Evolutionary conservation across 768 basidiomycete genomes (phyloP).

Genomic region (Suillus spraguei): DNA sequence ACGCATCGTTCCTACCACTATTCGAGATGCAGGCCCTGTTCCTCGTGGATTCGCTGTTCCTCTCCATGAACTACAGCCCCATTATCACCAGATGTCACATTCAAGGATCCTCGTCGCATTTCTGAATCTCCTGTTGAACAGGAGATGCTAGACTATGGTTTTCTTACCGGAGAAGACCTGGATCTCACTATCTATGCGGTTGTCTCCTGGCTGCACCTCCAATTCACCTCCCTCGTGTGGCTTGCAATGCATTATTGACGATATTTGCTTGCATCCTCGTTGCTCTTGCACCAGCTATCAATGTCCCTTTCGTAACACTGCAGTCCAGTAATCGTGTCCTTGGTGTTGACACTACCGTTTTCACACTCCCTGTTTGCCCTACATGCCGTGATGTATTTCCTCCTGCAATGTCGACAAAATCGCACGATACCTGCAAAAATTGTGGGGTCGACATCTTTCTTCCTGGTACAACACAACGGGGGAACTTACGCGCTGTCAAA

Average conservation of each 20-base stretch:
- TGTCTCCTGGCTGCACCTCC: conserved; percentile 30
- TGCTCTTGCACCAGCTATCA: conserved; percentile 9
- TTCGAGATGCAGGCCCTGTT: too few relatives aligned
- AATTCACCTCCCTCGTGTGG: conserved; percentile 29
- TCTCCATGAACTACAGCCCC: too few relatives aligned
- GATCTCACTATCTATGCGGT: conserved; percentile 21
- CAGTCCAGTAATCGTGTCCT: conserved; percentile 20
- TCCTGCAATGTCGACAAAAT: not conserved
- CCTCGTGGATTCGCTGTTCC: too few relatives aligned
- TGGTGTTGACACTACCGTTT: conserved; percentile 19
- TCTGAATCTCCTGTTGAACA: not conserved
- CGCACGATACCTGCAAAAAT: conserved; percentile 1
- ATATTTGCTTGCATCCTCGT: conserved; percentile 20
- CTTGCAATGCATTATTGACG: conserved; percentile 26
- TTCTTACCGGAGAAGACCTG: not conserved
- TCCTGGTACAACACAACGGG: conserved; percentile 2
- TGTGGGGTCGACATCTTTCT: conserved; percentile 4
- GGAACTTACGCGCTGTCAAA: not conserved
- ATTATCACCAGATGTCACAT: too few relatives aligned
- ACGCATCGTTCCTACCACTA: too few relatives aligned
- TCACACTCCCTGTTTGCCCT: conserved; percentile 25
- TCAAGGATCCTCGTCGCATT: not conserved
- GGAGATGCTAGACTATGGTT: not conserved
- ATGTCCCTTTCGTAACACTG: conserved; percentile 23
- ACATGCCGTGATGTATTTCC: conserved; percentile 25